Evolutionary conservation across 371 early-diverging fungal species (phyloP).

Genomic region (Rhizomucor pusillus): DNA sequence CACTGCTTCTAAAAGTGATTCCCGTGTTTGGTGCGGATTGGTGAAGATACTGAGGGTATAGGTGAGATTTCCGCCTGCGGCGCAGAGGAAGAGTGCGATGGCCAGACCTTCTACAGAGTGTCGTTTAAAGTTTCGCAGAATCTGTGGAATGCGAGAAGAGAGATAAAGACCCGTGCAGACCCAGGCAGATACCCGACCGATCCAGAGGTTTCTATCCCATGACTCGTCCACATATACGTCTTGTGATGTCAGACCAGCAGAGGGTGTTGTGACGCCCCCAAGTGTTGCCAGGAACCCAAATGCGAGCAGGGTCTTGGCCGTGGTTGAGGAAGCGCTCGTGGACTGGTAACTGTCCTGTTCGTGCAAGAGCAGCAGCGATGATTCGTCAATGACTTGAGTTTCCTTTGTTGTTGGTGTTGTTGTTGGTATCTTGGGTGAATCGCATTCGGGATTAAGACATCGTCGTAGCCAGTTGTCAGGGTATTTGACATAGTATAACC

Average conservation of each 20-base stretch:
- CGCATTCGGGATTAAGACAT: conserved; percentile 23
- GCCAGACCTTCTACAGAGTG: conserved; percentile 66
- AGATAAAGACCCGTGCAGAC: conserved; percentile 67
- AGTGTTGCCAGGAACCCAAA: conserved; percentile 1
- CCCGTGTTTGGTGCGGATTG: conserved; percentile 47
- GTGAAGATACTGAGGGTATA: conserved; percentile 66
- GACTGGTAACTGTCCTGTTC: neutral
- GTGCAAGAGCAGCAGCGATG: neutral
- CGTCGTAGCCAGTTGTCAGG: conserved; percentile 29
- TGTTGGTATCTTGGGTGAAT: neutral
- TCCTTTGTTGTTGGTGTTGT: too few species aligned
- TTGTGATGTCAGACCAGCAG: conserved; percentile 2
- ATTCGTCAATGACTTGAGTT: too few species aligned
- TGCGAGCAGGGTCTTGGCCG: conserved; percentile 1
- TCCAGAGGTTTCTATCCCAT: conserved; percentile 18
- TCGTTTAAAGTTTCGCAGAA: conserved; percentile 58
- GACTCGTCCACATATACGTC: neutral
- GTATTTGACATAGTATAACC: conserved; percentile 46
- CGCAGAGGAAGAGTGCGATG: conserved; percentile 68
- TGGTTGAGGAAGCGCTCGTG: neutral
- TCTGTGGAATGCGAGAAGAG: conserved; percentile 67
- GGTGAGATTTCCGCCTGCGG: conserved; percentile 69
- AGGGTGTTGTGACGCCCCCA: neutral
- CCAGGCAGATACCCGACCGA: conserved; percentile 70
- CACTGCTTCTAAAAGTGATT: conserved; percentile 46